Evolutionary conservation across 192 early-diverging fungal genomes (phyloP).

Genomic region (Rhizophagus prolifer): DNA sequence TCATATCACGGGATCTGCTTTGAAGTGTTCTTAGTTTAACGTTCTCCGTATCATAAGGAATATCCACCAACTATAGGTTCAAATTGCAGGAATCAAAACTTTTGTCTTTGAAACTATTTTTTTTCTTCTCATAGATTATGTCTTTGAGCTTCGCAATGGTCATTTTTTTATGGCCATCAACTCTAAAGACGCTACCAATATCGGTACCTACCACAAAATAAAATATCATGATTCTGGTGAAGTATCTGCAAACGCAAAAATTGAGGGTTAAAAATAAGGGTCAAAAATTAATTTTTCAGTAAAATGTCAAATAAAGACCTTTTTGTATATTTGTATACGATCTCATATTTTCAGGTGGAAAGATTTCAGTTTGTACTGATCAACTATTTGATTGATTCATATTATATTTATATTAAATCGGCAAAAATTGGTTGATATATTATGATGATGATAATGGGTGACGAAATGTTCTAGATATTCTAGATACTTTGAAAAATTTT

Average conservation of each 20-base stretch:
- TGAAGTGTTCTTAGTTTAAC: conserved; percentile 25
- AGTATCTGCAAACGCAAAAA: conserved; percentile 19
- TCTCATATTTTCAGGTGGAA: no score
- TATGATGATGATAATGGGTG: no score
- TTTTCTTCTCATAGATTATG: conserved; percentile 16
- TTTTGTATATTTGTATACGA: no score
- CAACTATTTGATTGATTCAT: no score
- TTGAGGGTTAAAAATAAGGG: conserved; percentile 10
- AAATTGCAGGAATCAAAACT: conserved; percentile 16
- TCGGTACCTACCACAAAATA: conserved; percentile 21
- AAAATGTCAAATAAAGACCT: no score
- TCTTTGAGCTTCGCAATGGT: neutral
- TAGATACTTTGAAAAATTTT: no score
- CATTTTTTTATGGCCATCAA: conserved; percentile 1
- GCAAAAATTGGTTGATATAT: no score
- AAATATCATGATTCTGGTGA: conserved; percentile 19
- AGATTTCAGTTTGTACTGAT: no score
- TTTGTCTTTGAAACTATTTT: conserved; percentile 10
- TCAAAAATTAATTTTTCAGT: no score
- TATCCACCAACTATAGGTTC: conserved; percentile 4
- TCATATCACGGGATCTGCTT: conserved; percentile 15
- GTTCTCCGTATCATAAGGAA: conserved; percentile 2
- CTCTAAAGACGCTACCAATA: conserved; percentile 1
- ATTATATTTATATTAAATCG: no score
- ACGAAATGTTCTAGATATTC: no score